Percentiles rank a stretch among this genome's conserved stretches.
These are phyloP conservation scores for Podospora conica DNA, from an alignment of 495 filamentous ascomycete genomes.

Conservation along the genomic window DNA sequence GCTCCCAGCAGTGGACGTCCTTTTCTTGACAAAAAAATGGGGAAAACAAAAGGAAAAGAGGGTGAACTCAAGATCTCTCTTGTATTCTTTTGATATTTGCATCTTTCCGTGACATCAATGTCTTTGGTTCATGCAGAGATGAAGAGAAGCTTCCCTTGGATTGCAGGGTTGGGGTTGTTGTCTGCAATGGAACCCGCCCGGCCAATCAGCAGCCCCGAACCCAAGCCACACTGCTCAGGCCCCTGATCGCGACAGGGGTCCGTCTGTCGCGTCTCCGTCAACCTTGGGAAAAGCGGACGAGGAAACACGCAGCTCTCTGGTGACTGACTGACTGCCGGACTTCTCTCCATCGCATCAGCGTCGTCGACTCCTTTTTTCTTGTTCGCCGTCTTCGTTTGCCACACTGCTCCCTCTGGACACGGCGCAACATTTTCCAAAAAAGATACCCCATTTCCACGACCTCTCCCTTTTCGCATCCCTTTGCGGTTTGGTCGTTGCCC, in stretches of 20 bases:
- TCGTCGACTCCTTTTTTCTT: not conserved
- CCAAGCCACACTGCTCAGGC: not conserved
- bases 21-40: not conserved
- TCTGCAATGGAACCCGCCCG: not conserved
- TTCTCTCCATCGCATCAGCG: not conserved
- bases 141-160: not conserved
- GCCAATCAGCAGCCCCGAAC: not conserved
- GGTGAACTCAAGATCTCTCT: too few relatives aligned
- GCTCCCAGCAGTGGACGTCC: too few relatives aligned
- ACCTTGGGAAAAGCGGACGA: not conserved
- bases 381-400: not conserved
- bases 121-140: not conserved
- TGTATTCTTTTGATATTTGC: not conserved
- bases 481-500: not conserved
- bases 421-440: not conserved
- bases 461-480: not conserved
- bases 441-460: not conserved
- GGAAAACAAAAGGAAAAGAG: not conserved
- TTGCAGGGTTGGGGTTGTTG: not conserved
- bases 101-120: not conserved
- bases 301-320: not conserved
- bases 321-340: not conserved
- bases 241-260: not conserved
- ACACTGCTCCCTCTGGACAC: not conserved
- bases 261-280: not conserved